Conservation (phyloP, 345 rosid genomes). For the Anacardium occidentale region DNA sequence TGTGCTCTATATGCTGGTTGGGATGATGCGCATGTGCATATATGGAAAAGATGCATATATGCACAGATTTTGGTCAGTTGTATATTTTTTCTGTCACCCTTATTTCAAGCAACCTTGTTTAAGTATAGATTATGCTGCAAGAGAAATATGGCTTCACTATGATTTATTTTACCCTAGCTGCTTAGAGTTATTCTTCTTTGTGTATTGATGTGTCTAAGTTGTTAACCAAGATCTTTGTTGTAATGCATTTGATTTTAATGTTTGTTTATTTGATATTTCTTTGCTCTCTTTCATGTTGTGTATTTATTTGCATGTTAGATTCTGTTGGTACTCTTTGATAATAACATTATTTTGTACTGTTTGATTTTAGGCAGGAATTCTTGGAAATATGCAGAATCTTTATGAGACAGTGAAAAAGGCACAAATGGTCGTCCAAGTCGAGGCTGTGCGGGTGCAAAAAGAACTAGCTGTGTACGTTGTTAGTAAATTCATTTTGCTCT, state of each 20-base stretch:
- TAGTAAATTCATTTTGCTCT: conserved; percentile 4
- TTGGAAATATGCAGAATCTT: conserved; percentile 88
- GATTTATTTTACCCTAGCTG: not conserved
- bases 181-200: not conserved
- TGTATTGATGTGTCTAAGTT: not conserved
- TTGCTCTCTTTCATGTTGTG: not conserved
- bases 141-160: not conserved
- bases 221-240: not conserved
- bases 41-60: not conserved
- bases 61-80: not conserved
- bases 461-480: conserved; percentile 77
- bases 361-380: conserved; percentile 74
- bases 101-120: not conserved
- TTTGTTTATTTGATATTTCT: not conserved
- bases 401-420: conserved; percentile 94
- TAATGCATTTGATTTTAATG: not conserved
- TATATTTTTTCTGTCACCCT: not conserved
- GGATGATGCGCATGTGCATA: not conserved
- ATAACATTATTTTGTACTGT: conserved; percentile 22
- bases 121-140: not conserved
- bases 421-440: conserved; percentile 98
- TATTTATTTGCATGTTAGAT: conserved; percentile 3
- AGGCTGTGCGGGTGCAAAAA: conserved; percentile 87
- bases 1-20: not conserved
- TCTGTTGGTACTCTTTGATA: conserved; percentile 3